Evolutionary conservation across 1,284 basidiomycete genomes (phyloP).

Genomic region (Amylostereum areolatum): DNA sequence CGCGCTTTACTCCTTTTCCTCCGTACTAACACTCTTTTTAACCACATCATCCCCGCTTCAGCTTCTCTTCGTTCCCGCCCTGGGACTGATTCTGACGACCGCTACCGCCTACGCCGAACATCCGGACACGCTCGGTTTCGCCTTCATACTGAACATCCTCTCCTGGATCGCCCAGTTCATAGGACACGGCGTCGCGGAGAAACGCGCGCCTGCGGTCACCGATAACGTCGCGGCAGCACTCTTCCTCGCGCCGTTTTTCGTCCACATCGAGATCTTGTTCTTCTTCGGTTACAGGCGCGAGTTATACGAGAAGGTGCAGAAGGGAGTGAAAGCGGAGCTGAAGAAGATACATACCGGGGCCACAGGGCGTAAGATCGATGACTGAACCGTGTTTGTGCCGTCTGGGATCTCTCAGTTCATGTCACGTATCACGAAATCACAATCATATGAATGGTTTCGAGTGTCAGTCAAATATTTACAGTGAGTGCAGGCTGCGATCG

Average conservation of each 20-base stretch:
- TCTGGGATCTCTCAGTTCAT: too few relatives aligned
- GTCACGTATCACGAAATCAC: too few relatives aligned
- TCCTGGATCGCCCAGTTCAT: slow-evolving; percentile 84
- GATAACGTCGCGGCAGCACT: slow-evolving; percentile 77
- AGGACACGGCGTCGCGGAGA: slow-evolving; percentile 79
- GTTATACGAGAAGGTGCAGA: slow-evolving; percentile 66
- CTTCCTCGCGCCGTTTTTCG: slow-evolving; percentile 90
- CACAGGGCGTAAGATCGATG: too few relatives aligned
- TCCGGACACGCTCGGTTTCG: slow-evolving; percentile 39
- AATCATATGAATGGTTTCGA: too few relatives aligned
- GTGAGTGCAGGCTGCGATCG: too few relatives aligned
- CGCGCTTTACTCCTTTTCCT: slow-evolving; percentile 25
- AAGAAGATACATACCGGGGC: too few relatives aligned
- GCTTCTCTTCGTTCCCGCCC: slow-evolving; percentile 60
- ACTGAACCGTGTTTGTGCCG: too few relatives aligned
- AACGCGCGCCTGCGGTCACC: slow-evolving; percentile 76
- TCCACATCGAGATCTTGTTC: slow-evolving; percentile 84
- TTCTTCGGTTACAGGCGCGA: slow-evolving; percentile 65
- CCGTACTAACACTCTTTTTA: not conserved
- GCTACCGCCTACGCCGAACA: slow-evolving; percentile 50
- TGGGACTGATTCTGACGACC: slow-evolving; percentile 45
- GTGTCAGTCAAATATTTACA: too few relatives aligned
- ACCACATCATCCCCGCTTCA: slow-evolving; percentile 19
- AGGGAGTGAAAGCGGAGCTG: slow-evolving; percentile 51
- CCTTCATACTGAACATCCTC: slow-evolving; percentile 46